Base-by-base conservation (phyloP, 2,329 filamentous ascomycete species). In the Nannizziopsis barbatae region DNA sequence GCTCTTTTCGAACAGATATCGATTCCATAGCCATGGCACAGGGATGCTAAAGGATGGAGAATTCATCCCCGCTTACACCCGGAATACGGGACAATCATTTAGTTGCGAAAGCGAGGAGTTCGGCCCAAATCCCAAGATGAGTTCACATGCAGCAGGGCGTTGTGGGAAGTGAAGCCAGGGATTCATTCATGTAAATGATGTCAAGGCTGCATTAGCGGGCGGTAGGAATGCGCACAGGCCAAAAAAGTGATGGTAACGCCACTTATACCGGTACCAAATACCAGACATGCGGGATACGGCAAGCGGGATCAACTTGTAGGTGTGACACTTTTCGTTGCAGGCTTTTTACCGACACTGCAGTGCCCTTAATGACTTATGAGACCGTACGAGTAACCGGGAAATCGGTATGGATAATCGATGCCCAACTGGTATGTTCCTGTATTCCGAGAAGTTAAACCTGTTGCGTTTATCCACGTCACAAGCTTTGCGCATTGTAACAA, bases 381-480 rank as follows among this genome's bases (percentile, higher is more conserved):
- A 10, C 35, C 22, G 40, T 27, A 11, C 10, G 32, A 12, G 33
- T 17, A 32, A 11, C 39, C 8, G 33, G 31, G 33, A n/a, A 32
- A 32, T 20, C 37, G 12, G 33, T 22, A 11, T n/a, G 15, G 39
- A 49, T 20, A 44, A 22, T 39, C 46, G 18, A 14, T 49, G 46
- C 39, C 39, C 40, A 49, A 49, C 17, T 31, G 20, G 43, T 33
- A 32, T 43, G 15, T 32, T n/a, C 46, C 20, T 39, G 10, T 22
- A 18, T 10, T 33, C 22, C 11, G 33, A 39, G 31, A 35, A 31
- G 36, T 32, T 22, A 20, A 27, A 38, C 50, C 47, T 52, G 50
- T 52, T 47, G 50, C 17, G 8, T 32, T n/a, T 17, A 42, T 52
- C 51, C 51, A 52, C 51, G 51, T 52, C 51, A 49, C 40, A 27